These are phyloP conservation scores for Pythium vanterpoolii DNA, from an alignment of 352 stramenopile genomes.

Conservation along the genomic window DNA sequence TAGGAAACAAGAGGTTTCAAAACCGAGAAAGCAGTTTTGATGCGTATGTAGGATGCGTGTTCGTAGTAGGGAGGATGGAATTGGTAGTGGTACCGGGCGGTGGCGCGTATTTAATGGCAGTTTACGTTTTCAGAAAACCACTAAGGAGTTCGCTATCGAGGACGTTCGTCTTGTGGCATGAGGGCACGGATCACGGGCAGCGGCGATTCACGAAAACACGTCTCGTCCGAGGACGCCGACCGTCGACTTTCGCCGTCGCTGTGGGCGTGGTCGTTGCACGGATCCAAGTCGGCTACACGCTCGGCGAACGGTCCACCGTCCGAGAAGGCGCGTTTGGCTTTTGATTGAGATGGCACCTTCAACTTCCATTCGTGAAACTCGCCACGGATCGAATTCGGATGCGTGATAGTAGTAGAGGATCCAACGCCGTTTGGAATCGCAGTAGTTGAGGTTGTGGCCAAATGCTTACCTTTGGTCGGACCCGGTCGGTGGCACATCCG, in stretches of 20 bases:
- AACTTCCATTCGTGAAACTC: neutral
- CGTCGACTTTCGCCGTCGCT: slow-evolving; percentile 25
- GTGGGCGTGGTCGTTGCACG: slow-evolving; percentile 14
- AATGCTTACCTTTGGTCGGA: slow-evolving; percentile 6
- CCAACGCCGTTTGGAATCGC: too few relatives aligned
- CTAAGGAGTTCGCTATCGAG: slow-evolving; percentile 16
- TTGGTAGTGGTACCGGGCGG: slow-evolving; percentile 11
- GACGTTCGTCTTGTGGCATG: slow-evolving; percentile 16
- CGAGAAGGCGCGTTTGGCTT: slow-evolving; percentile 10
- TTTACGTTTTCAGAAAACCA: slow-evolving; percentile 5
- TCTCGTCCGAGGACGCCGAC: slow-evolving; percentile 26
- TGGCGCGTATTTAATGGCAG: slow-evolving; percentile 27
- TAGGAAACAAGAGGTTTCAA: neutral
- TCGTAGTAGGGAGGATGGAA: neutral
- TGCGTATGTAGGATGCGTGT: slow-evolving; percentile 4
- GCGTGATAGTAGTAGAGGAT: neutral
- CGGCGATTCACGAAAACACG: slow-evolving; percentile 5
- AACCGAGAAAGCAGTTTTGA: neutral
- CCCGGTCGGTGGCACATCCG: slow-evolving; percentile 50
- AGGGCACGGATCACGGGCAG: slow-evolving; percentile 13
- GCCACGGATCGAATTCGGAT: neutral
- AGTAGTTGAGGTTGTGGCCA: neutral
- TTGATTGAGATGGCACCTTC: slow-evolving; percentile 2
- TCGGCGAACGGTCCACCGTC: slow-evolving; percentile 3
- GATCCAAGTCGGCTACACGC: slow-evolving; percentile 6